Conservation (phyloP, 306 rosid genomes). For the Bauhinia variegata region DNA sequence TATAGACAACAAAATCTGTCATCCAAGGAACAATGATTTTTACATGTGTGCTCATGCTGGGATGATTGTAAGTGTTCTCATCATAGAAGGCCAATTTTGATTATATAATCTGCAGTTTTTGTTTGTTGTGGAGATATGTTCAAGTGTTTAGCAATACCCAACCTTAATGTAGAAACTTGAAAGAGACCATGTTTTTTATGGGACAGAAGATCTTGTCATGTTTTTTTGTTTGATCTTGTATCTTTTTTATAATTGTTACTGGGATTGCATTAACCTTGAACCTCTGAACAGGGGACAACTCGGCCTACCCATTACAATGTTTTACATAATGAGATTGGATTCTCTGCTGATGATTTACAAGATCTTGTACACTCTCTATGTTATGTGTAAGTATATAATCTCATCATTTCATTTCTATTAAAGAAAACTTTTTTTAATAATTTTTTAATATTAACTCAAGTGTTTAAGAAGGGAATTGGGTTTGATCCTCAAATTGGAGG, state of each 20-base stretch:
- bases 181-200: too few relatives aligned
- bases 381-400: slow-evolving; percentile 39
- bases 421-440: too few relatives aligned
- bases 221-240: not conserved
- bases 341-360: slow-evolving; percentile 43
- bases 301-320: slow-evolving; percentile 53
- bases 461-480: too few relatives aligned
- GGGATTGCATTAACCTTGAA: too few relatives aligned
- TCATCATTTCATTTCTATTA: not conserved
- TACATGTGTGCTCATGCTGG: slow-evolving; percentile 54
- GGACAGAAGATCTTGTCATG: too few relatives aligned
- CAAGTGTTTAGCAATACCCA: not conserved
- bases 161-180: not conserved
- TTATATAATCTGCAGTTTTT: too few relatives aligned
- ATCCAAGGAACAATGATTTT: slow-evolving; percentile 44
- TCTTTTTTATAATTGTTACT: too few relatives aligned
- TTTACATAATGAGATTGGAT: slow-evolving; percentile 46
- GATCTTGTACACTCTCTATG: slow-evolving; percentile 47
- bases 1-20: slow-evolving; percentile 39
- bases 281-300: slow-evolving; percentile 41
- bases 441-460: too few relatives aligned
- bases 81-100: not conserved
- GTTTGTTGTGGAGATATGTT: too few relatives aligned
- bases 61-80: slow-evolving; percentile 38
- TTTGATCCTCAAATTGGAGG: too few relatives aligned